phyloP scores from a whole-genome alignment of 371 early-diverging fungal species.

The Mucor circinelloides region DNA sequence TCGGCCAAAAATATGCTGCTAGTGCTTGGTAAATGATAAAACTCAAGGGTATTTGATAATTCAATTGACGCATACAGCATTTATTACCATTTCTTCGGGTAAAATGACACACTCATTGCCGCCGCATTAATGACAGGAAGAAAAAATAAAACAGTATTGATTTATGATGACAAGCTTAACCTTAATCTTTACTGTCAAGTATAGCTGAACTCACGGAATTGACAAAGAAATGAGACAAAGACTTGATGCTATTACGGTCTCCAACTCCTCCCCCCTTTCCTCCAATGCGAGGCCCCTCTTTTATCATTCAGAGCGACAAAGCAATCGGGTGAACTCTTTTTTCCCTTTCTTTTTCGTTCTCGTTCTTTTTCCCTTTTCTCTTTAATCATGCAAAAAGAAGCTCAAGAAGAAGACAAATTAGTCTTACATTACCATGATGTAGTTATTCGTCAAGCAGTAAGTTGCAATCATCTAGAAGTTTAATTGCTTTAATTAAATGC shows the following conservation, averaged over 20 bases:
- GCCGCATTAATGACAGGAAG: not conserved
- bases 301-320: not conserved
- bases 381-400: not conserved
- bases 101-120: not conserved
- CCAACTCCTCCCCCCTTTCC: not conserved
- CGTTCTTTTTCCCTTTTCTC: not conserved
- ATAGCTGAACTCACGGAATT: too few relatives aligned
- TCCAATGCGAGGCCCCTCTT: not conserved
- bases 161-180: not conserved
- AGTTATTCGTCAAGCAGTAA: constrained; percentile 39
- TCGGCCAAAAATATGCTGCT: not conserved
- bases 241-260: not conserved
- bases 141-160: not conserved
- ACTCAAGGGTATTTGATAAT: not conserved
- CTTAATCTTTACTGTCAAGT: not conserved
- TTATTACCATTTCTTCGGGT: not conserved
- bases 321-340: not conserved
- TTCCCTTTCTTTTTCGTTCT: not conserved
- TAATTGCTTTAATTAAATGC: not conserved
- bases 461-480: not conserved
- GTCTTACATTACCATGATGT: constrained; percentile 46
- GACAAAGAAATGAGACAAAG: not conserved
- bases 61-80: not conserved
- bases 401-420: constrained; percentile 10
- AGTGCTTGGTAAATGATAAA: not conserved